phyloP scores from a whole-genome alignment of 2,329 filamentous ascomycete species.

The Penicillium corylophilum region DNA sequence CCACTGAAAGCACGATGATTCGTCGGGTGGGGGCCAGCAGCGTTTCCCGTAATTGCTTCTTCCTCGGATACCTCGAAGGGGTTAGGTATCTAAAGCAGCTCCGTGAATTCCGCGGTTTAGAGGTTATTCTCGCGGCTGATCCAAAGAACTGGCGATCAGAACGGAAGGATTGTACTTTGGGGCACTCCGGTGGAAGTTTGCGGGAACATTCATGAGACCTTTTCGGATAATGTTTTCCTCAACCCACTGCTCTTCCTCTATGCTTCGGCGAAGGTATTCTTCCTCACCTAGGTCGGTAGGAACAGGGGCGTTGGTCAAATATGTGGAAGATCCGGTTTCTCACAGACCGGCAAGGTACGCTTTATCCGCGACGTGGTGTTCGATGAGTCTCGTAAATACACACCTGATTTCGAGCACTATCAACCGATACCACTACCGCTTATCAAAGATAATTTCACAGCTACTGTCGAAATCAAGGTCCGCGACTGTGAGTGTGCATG shows the following conservation, averaged over 20 bases:
- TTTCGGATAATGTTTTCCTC: conserved; percentile 67
- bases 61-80: conserved; percentile 71
- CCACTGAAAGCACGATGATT: background rate
- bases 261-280: conserved; percentile 66
- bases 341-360: no score
- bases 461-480: no score
- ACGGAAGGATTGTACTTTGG: conserved; percentile 63
- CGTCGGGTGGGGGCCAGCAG: conserved; percentile 55
- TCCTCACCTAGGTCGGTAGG: conserved; percentile 66
- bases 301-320: conserved; percentile 49
- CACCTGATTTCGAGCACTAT: no score
- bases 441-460: no score
- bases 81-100: conserved; percentile 73
- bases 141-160: conserved; percentile 57
- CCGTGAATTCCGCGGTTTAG: conserved; percentile 80
- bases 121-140: conserved; percentile 81
- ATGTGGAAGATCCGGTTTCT: no score
- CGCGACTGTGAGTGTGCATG: no score
- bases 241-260: conserved; percentile 74
- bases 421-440: no score
- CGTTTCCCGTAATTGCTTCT: conserved; percentile 62
- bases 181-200: conserved; percentile 76
- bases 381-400: no score
- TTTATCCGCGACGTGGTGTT: no score
- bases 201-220: conserved; percentile 66